Base-by-base conservation (phyloP, 2,329 filamentous ascomycete species). In the Escovopsis sp. region DNA sequence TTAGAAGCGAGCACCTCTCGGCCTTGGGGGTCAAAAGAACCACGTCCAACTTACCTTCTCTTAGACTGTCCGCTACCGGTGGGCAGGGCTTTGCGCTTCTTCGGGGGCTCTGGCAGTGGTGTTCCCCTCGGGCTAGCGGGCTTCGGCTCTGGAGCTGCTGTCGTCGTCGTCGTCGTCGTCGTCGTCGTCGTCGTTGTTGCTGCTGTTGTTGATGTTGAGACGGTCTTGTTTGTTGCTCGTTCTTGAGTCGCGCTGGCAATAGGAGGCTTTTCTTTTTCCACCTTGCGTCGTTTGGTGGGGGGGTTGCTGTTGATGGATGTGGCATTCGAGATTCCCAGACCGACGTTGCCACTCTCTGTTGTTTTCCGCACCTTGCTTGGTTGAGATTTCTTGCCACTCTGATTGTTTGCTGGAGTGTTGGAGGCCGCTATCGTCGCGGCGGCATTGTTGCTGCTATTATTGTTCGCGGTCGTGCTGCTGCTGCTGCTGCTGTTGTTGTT, bases 251-350 rank as follows among this genome's bases (percentile, higher is more conserved):
- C 62, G 4, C 61, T 65, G 34, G 68, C 68, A 46, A 67, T 68
- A 12, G 64, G 26, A 6, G 36, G 36, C 30, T 44, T 44, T 6
- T 45, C 44, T 23, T 85, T 85, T 53, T 94, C 86, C 2, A 85
- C 78, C 63, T 88, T 93, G 49, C 87, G 79, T 54, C 85, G 75
- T 65, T 94, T 94, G 23, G 71, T 67, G 3, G 79, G 69, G 11
- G 78, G 70, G 26, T 72, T 69, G 19, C 69, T 64, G 48, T 72
- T 75, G 18, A 68, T 59, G 5, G 65, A 54, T 30, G 65, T 54
- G 9, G 70, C 69, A 47, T 75, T 73, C 39, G 75, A 69, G 45
- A 85, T 82, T 35, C 81, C 82, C 33, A 85, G 63, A 3, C 82
- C 82, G 33, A 80, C 63, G 40, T 66, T 64, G 40, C 66, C 64